Evolutionary conservation across 345 rosid species (phyloP).

Genomic region (Arabis hirsuta): DNA sequence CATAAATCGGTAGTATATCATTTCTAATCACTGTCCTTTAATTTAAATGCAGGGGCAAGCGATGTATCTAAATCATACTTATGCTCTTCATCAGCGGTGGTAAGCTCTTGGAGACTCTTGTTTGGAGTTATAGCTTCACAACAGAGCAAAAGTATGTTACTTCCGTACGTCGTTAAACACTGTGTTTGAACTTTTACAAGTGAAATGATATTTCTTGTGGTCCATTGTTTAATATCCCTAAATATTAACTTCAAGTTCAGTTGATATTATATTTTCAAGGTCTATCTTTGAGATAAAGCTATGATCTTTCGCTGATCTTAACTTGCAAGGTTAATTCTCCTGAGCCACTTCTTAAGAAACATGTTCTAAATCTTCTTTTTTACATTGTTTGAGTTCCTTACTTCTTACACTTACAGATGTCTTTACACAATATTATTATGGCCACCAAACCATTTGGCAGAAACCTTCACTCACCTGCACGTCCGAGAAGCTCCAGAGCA

Average conservation of each 20-base stretch:
- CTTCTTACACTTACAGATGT: conserved; percentile 19
- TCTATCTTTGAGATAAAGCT: conserved; percentile 4
- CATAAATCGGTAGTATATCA: too few relatives aligned
- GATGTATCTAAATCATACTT: too few relatives aligned
- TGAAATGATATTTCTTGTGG: neutral
- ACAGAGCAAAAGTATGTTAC: neutral
- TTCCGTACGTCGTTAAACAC: neutral
- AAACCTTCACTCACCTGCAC: neutral
- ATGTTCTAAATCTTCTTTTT: neutral
- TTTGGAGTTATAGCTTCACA: neutral
- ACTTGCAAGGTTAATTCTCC: conserved; percentile 7
- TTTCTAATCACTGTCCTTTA: too few relatives aligned
- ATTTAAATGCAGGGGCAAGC: too few relatives aligned
- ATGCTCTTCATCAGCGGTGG: neutral
- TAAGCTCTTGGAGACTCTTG: neutral
- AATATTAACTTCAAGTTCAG: neutral
- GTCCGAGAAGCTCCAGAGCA: conserved; percentile 5
- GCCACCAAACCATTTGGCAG: conserved; percentile 18
- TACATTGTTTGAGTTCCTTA: neutral
- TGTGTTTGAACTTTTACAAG: neutral
- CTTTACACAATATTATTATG: neutral
- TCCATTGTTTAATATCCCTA: conserved; percentile 1
- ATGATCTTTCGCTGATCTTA: conserved; percentile 12
- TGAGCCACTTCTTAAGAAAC: neutral
- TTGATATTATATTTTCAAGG: neutral